Percentiles rank a stretch among this genome's conserved stretches.
phyloP scores from a whole-genome alignment of 2,329 filamentous ascomycete genomes.

The Aaosphaeria arxii region DNA sequence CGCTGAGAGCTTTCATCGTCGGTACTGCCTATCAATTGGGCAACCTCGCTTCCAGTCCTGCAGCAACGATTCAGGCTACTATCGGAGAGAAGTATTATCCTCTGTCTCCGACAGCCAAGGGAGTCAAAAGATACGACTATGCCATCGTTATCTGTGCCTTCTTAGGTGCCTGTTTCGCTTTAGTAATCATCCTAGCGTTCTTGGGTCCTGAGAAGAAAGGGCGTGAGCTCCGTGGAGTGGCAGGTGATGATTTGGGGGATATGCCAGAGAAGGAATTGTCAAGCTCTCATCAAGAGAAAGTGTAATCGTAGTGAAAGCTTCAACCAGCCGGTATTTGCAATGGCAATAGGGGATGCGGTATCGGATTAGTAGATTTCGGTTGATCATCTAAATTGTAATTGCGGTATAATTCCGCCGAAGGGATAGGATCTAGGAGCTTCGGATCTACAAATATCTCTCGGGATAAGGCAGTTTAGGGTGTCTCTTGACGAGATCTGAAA shows the following conservation, averaged over 20 bases:
- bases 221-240: neutral
- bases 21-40: slow-evolving; percentile 1
- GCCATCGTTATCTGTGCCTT: neutral
- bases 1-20: neutral
- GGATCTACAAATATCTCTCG: too few species aligned
- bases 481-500: too few species aligned
- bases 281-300: neutral
- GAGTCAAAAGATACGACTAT: neutral
- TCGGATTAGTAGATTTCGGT: too few species aligned
- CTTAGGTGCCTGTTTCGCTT: neutral
- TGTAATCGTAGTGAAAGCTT: too few species aligned
- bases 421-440: too few species aligned
- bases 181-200: neutral
- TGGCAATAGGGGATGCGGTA: too few species aligned
- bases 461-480: too few species aligned
- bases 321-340: too few species aligned
- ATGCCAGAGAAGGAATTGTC: neutral
- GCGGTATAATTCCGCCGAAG: too few species aligned
- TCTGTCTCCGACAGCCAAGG: neutral
- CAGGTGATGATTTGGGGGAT: neutral
- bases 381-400: too few species aligned
- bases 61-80: neutral
- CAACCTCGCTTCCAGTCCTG: neutral
- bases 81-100: slow-evolving; percentile 1
- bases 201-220: slow-evolving; percentile 1